These are phyloP conservation scores for Aspergillus quadrilineatus DNA, from an alignment of 2,329 filamentous ascomycete species.

Conservation along the genomic window DNA sequence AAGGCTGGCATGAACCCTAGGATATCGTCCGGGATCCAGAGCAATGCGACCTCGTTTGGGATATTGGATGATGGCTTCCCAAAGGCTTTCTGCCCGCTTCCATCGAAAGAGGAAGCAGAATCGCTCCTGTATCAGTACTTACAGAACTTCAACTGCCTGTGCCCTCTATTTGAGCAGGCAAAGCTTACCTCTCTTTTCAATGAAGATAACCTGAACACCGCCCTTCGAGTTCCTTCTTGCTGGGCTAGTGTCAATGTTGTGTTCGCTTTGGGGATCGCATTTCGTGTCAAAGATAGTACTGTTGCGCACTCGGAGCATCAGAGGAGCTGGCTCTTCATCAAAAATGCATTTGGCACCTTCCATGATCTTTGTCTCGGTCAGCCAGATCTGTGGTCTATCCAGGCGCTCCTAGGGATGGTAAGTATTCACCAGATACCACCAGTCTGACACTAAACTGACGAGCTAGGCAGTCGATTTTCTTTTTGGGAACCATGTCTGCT, in stretches of 20 bases:
- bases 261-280: conserved; percentile 16
- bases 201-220: conserved; percentile 3
- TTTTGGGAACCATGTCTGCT: conserved; percentile 14
- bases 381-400: conserved; percentile 17
- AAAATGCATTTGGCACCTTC: conserved; percentile 16
- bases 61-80: conserved; percentile 5
- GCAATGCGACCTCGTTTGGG: neutral
- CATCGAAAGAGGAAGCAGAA: conserved; percentile 12
- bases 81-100: conserved; percentile 13
- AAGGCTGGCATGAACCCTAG: conserved; percentile 8
- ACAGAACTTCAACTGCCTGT: conserved; percentile 14
- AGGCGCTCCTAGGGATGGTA: conserved; percentile 20
- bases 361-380: conserved; percentile 17
- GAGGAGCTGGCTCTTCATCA: conserved; percentile 19
- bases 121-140: conserved; percentile 15
- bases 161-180: conserved; percentile 15
- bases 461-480: conserved; percentile 11
- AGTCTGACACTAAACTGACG: neutral
- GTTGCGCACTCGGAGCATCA: conserved; percentile 11
- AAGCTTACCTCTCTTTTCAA: conserved; percentile 15
- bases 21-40: neutral
- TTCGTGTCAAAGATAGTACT: conserved; percentile 2
- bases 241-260: conserved; percentile 20
- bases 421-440: neutral
- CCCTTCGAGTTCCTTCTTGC: conserved; percentile 7